A percentile compares a stretch with the other conserved stretches of the same genome.
Evolutionary conservation across 1,284 basidiomycete species (phyloP).

Genomic region (Hemileia vastatrix): DNA sequence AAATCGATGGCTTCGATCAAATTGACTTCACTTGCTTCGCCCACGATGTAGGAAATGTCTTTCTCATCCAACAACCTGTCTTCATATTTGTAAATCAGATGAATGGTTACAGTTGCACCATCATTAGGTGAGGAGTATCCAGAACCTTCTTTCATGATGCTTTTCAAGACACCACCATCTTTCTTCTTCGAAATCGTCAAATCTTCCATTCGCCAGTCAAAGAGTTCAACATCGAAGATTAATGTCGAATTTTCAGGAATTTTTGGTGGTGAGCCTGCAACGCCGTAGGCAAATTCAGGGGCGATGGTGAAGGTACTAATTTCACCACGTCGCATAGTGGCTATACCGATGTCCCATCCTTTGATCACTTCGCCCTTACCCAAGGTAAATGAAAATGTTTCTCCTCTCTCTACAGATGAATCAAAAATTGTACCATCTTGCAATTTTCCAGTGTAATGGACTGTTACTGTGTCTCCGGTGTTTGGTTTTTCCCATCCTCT

Average conservation of each 20-base stretch:
- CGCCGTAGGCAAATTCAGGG: slow-evolving; percentile 18
- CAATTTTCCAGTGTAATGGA: slow-evolving; percentile 22
- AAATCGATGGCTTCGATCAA: too few relatives aligned
- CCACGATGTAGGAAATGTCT: too few relatives aligned
- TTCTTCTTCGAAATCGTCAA: too few relatives aligned
- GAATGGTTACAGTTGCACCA: too few relatives aligned
- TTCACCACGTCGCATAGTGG: slow-evolving; percentile 17
- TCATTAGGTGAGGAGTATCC: too few relatives aligned
- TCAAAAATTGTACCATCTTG: slow-evolving; percentile 17
- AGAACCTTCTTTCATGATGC: too few relatives aligned
- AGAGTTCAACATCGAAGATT: slow-evolving; percentile 19
- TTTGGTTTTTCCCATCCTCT: too few relatives aligned
- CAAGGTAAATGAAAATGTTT: slow-evolving; percentile 15
- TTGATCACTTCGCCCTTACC: slow-evolving; percentile 22
- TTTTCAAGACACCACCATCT: too few relatives aligned
- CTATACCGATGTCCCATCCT: slow-evolving; percentile 21
- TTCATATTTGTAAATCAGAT: too few relatives aligned
- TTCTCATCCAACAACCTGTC: too few relatives aligned
- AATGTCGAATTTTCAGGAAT: slow-evolving; percentile 18
- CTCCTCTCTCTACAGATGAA: slow-evolving; percentile 15
- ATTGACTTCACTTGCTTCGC: too few relatives aligned
- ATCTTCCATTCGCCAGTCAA: too few relatives aligned
- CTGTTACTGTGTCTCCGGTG: slow-evolving; percentile 11
- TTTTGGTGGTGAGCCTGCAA: slow-evolving; percentile 15
- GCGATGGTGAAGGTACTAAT: slow-evolving; percentile 16